Percentiles rank a stretch among this genome's conserved stretches.
Evolutionary conservation across 345 rosid genomes (phyloP).

Genomic region (Citrus medica): DNA sequence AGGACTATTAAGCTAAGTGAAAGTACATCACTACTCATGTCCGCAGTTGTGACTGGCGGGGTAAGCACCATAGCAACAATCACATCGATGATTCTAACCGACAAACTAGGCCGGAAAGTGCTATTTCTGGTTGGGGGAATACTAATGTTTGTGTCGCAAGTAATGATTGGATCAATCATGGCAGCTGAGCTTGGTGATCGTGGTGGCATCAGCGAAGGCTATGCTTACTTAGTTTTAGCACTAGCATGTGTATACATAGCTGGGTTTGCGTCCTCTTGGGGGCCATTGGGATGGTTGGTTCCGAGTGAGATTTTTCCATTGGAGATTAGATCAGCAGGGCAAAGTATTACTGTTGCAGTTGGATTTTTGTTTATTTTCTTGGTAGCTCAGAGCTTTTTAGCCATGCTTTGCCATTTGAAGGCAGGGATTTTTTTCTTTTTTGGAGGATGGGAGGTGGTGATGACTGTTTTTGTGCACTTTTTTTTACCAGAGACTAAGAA

Average conservation of each 20-base stretch:
- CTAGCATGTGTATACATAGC: conserved; percentile 41
- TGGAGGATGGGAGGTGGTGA: conserved; percentile 36
- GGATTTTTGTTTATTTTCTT: conserved; percentile 59
- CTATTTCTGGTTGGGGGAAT: conserved; percentile 48
- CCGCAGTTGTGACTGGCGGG: conserved; percentile 48
- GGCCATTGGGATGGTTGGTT: conserved; percentile 65
- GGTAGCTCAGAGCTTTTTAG: conserved; percentile 55
- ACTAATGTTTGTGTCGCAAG: background rate
- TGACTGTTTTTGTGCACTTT: conserved; percentile 37
- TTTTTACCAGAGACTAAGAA: conserved; percentile 31
- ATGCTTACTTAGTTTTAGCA: background rate
- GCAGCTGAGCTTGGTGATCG: background rate
- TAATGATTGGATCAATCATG: background rate
- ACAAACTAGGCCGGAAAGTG: conserved; percentile 47
- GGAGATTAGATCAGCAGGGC: conserved; percentile 66
- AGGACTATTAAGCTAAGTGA: conserved; percentile 64
- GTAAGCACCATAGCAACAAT: conserved; percentile 38
- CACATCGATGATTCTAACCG: conserved; percentile 52
- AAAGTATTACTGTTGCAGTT: conserved; percentile 42
- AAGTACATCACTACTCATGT: conserved; percentile 47
- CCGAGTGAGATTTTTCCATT: conserved; percentile 65
- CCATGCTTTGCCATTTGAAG: conserved; percentile 50
- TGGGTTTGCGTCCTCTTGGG: conserved; percentile 70
- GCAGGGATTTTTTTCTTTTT: conserved; percentile 51
- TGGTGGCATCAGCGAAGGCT: background rate